Percentiles rank a stretch among this genome's conserved stretches.
Evolutionary conservation across 805 yeast species (phyloP).

Genomic region (Wickerhamomyces strasburgensis): DNA sequence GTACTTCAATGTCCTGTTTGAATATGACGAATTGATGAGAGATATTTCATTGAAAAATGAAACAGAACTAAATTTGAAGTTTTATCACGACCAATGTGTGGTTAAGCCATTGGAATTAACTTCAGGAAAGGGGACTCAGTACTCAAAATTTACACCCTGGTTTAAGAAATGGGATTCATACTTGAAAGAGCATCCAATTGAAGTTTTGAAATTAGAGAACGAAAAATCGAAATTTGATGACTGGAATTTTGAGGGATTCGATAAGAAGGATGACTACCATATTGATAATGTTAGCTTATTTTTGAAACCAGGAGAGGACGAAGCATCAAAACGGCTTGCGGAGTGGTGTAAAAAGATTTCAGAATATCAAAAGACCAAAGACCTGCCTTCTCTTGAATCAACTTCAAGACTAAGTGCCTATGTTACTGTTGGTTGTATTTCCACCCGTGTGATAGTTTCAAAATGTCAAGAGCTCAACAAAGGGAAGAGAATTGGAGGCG

Average conservation of each 20-base stretch:
- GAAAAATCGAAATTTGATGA: conserved; percentile 10
- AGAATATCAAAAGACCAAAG: conserved; percentile 17
- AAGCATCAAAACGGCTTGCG: conserved; percentile 17
- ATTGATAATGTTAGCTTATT: conserved; percentile 14
- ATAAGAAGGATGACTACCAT: conserved; percentile 14
- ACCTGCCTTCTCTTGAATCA: conserved; percentile 15
- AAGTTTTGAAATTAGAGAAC: background rate
- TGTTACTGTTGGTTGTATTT: conserved; percentile 41
- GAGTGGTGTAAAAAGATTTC: conserved; percentile 13
- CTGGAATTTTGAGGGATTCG: conserved; percentile 7
- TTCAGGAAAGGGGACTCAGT: conserved; percentile 40
- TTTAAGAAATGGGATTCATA: conserved; percentile 37
- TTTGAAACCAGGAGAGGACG: conserved; percentile 17
- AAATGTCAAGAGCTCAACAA: conserved; percentile 27
- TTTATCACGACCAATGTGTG: conserved; percentile 38
- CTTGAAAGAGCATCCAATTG: conserved; percentile 18
- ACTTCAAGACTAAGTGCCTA: conserved; percentile 42
- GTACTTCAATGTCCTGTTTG: conserved; percentile 30
- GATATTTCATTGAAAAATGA: conserved; percentile 27
- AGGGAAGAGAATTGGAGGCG: conserved; percentile 25
- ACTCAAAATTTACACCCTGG: conserved; percentile 46
- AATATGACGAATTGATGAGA: conserved; percentile 31
- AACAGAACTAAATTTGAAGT: conserved; percentile 12
- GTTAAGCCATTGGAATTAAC: conserved; percentile 36
- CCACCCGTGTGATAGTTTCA: conserved; percentile 35